Evolutionary conservation across 495 filamentous ascomycete species (phyloP), one percentile per base, ranked within the genome.

Genomic region (Aeminium ludgeri): DNA sequence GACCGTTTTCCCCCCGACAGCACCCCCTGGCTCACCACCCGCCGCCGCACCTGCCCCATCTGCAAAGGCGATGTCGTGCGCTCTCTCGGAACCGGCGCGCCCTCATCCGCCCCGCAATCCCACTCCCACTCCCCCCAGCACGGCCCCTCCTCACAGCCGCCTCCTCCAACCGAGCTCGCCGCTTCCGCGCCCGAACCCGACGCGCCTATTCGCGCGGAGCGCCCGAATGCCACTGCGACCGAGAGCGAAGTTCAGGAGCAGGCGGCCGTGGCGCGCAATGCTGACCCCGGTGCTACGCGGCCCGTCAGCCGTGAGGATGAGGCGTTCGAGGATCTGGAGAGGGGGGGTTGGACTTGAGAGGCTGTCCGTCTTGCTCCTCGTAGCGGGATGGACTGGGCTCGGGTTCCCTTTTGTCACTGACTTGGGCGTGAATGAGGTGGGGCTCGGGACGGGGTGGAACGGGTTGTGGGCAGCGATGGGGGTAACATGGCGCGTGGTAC

Each of bases 1-100:
- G 18, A 31, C 34, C 40, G 20, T 41, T 8, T 40, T 45, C 46
- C 42, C n/a, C 36, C n/a, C 30, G 1, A 34, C 18, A 96, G 87
- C 56, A 96, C 89, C 11, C 91, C 91, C n/a, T 97, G 89, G 89
- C 64, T 97, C 27, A 93, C 84, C 8, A 95, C 86, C 25, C 78
- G 86, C 30, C 82, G 86, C 39, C 75, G 89, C 48, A 96, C 91
- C 19, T 97, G 89, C 50, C 89, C 89, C 5, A 96, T 97, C 32
- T 97, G 89, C 65, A 96, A 96, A 59, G 85, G 83, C 19, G 89
- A 97, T 51, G 91, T 97, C 25, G 89, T 96, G 17, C 69, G 74
- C 39, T 62, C 65, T 29, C 59, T 70, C 42, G 73, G 23, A 3
- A 8, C 23, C 23, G 23, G 4, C 23, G 23, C 23, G 23, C 23